Percentiles rank a stretch among this genome's conserved stretches.
These are phyloP conservation scores for Pseudozyma tsukubaensis DNA, from an alignment of 1,284 basidiomycete species.

Conservation along the genomic window DNA sequence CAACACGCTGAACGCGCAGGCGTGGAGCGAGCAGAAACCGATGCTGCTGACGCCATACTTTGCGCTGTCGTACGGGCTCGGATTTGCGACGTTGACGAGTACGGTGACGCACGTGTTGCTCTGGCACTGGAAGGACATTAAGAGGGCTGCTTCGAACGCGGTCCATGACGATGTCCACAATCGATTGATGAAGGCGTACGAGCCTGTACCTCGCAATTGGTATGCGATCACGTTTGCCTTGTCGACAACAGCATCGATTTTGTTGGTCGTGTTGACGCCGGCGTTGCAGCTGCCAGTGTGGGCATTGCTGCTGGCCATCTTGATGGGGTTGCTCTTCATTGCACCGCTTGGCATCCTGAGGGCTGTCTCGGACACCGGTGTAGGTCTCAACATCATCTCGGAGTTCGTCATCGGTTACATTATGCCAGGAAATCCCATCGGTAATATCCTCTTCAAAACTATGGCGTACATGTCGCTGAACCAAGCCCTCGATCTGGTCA, in stretches of 20 bases:
- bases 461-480: constrained; percentile 70
- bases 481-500: constrained; percentile 69
- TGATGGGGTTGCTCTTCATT: constrained; percentile 70
- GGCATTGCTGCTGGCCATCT: constrained; percentile 71
- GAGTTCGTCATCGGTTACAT: constrained; percentile 71
- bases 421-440: constrained; percentile 72
- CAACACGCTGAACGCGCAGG: constrained; percentile 70
- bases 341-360: constrained; percentile 71
- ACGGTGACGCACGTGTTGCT: constrained; percentile 72
- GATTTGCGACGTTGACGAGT: constrained; percentile 71
- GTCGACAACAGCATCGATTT: constrained; percentile 66
- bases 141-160: constrained; percentile 69
- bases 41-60: constrained; percentile 72
- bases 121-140: constrained; percentile 72
- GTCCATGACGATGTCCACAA: constrained; percentile 68
- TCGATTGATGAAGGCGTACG: constrained; percentile 65
- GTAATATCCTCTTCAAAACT: constrained; percentile 69
- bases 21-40: constrained; percentile 69
- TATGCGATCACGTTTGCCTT: constrained; percentile 61
- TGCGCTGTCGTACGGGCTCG: constrained; percentile 70
- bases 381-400: constrained; percentile 71
- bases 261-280: constrained; percentile 71
- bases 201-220: constrained; percentile 64
- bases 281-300: constrained; percentile 71
- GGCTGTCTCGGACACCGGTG: constrained; percentile 71